phyloP scores from a whole-genome alignment of 2,329 filamentous ascomycete species.

The Aspergillus floridensis region DNA sequence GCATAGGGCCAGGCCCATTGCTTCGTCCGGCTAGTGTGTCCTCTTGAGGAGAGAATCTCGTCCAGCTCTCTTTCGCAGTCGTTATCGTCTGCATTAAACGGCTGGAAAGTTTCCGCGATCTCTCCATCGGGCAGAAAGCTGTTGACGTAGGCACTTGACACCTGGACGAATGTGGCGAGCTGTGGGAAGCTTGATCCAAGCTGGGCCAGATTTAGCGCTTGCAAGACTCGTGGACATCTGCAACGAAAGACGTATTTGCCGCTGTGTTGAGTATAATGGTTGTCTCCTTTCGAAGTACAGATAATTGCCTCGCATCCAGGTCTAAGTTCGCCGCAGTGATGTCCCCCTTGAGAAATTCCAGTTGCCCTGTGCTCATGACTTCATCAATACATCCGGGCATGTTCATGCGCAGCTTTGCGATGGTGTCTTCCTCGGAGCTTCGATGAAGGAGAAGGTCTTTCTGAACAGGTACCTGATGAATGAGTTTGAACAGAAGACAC shows the following conservation, averaged over 20 bases:
- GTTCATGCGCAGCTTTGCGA: constrained; percentile 12
- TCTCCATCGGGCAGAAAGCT: constrained; percentile 12
- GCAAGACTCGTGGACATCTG: constrained; percentile 11
- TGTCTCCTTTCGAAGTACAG: constrained; percentile 9
- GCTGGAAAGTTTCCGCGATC: constrained; percentile 10
- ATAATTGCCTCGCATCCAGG: constrained; percentile 4
- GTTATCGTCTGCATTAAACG: not conserved
- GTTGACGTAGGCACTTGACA: constrained; percentile 14
- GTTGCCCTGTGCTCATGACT: constrained; percentile 20
- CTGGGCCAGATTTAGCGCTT: constrained; percentile 5
- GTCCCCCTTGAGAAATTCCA: constrained; percentile 19
- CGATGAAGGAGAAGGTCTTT: constrained; percentile 17
- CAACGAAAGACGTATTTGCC: constrained; percentile 16
- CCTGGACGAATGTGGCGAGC: constrained; percentile 12
- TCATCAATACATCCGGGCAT: constrained; percentile 22
- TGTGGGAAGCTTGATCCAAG: constrained; percentile 7
- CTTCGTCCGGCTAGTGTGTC: no score
- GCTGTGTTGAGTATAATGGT: constrained; percentile 20
- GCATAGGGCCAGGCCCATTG: constrained; percentile 5
- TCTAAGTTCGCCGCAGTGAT: constrained; percentile 14
- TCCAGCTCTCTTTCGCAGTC: constrained; percentile 5
- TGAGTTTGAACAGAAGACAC: constrained; percentile 21
- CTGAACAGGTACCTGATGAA: constrained; percentile 15
- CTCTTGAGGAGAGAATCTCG: no score
- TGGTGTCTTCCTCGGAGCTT: constrained; percentile 8